Evolutionary conservation across 2,329 filamentous ascomycete species (phyloP), one percentile per base, ranked within the genome.

Genomic region (Cladorrhinum sp.): DNA sequence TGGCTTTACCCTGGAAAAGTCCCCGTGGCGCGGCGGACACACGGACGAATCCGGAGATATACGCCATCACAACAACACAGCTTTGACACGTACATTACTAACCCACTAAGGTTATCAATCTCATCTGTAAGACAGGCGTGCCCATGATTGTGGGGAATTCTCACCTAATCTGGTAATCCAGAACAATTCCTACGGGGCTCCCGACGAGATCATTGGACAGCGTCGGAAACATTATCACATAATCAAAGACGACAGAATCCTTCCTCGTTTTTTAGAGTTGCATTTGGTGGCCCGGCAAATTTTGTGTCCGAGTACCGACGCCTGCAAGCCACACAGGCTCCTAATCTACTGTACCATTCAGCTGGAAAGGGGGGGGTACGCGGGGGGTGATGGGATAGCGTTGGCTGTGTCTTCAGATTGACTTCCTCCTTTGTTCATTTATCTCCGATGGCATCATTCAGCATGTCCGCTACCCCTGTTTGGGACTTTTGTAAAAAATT

Each of bases 361-460:
- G 32, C 32, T 36, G 32, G 32, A 36, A 36, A 36, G 32, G 41
- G 41, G 7, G 18, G 41, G 7, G 29, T 32, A 32, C n/a, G n/a
- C n/a, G n/a, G n/a, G 32, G 3, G 12, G 7, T 8, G 32, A 36
- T 36, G 32, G 32, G 12, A 29, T 29, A 10, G 5, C 4, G 24
- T 52, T 27, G 50, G 50, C n/a, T 8, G 22, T 18, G 24, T 27
- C 25, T 20, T 25, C 3, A 27, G 20, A 53, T 53, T 53, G 18
- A 12, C 25, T 24, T 22, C 52, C 41, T 32, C 32, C 22, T 36
- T 55, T 36, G 52, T 55, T 24, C 52, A 55, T 55, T 55, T 55
- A 55, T 41, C 52, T 55, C 52, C 52, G 52, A 23, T 45, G 29
- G 50, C 25, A 20, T 23, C 32, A 38, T 38, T 55, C 29, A 55